Conservation (phyloP, 1,139 yeast species). For the Lodderomyces parapsilosis region DNA sequence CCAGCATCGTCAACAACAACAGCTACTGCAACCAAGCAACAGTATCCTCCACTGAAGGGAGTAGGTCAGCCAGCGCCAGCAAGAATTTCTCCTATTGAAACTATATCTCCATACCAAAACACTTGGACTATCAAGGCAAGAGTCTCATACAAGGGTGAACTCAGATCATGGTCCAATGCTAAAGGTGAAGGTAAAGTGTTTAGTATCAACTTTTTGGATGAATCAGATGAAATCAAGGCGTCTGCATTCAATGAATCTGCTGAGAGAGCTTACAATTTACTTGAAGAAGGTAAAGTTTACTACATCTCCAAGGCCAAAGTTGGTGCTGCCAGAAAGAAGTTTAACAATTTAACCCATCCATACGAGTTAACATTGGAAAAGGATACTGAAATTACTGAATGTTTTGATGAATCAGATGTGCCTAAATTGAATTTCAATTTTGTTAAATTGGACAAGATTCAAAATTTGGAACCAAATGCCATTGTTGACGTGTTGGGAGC, state of each 20-base stretch:
- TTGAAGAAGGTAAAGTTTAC: conserved; percentile 90
- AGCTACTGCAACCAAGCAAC: neutral
- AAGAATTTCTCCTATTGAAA: conserved; percentile 72
- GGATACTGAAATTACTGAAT: conserved; percentile 73
- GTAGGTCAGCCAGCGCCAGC: conserved; percentile 8
- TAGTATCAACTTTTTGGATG: conserved; percentile 85
- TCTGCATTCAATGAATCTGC: conserved; percentile 92
- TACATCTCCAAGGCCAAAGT: conserved; percentile 81
- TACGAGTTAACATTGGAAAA: conserved; percentile 83
- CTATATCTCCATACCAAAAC: conserved; percentile 86
- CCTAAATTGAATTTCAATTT: conserved; percentile 82
- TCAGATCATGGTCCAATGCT: conserved; percentile 84
- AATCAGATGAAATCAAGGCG: conserved; percentile 94
- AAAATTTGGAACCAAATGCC: conserved; percentile 66
- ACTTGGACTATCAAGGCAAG: conserved; percentile 93
- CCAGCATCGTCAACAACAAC: conserved; percentile 10
- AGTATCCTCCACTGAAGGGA: conserved; percentile 15
- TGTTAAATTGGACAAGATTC: conserved; percentile 65
- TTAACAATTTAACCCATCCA: conserved; percentile 80
- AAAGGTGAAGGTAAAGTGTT: conserved; percentile 90
- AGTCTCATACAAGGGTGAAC: conserved; percentile 82
- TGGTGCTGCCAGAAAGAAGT: conserved; percentile 81
- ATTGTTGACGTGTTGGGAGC: conserved; percentile 87
- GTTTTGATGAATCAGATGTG: conserved; percentile 58
- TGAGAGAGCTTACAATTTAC: conserved; percentile 66